Conservation (phyloP, 2,329 filamentous ascomycete genomes). For the Colletotrichum endophyticum region DNA sequence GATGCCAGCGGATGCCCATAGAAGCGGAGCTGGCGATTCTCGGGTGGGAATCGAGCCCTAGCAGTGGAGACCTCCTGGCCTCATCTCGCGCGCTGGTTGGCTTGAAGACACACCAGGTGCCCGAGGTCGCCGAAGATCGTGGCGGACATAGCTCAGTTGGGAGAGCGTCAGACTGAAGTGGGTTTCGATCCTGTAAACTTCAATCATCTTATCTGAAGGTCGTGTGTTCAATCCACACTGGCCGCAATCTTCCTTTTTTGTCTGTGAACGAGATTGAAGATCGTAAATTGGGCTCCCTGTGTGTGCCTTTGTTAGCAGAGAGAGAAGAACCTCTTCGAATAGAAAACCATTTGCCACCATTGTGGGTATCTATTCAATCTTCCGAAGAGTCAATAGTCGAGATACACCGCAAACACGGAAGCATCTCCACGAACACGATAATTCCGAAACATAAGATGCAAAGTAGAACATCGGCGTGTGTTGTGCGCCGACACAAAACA, state of each 20-base stretch:
- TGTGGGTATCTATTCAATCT: not conserved
- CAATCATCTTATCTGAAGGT: not conserved
- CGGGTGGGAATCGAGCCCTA: not conserved
- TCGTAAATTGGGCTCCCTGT: no score
- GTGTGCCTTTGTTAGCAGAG: not conserved
- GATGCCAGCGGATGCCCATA: not conserved
- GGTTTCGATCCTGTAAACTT: not conserved
- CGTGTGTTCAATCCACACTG: constrained; percentile 18
- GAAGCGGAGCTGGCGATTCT: not conserved
- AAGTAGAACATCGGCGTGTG: not conserved
- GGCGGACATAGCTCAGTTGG: constrained; percentile 15
- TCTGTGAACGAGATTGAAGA: no score
- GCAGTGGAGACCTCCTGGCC: not conserved
- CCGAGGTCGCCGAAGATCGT: not conserved
- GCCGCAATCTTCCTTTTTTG: not conserved
- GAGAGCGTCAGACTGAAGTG: constrained; percentile 16
- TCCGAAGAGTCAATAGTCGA: not conserved
- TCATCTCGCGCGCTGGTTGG: not conserved
- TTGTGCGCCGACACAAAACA: not conserved
- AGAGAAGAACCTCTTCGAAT: not conserved
- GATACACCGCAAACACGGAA: not conserved
- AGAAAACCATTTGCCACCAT: not conserved
- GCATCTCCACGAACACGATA: not conserved
- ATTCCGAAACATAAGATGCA: not conserved
- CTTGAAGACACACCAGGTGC: not conserved